phyloP scores from a whole-genome alignment of 2,329 filamentous ascomycete species.

The Paracorniculantispora psalliotae region DNA sequence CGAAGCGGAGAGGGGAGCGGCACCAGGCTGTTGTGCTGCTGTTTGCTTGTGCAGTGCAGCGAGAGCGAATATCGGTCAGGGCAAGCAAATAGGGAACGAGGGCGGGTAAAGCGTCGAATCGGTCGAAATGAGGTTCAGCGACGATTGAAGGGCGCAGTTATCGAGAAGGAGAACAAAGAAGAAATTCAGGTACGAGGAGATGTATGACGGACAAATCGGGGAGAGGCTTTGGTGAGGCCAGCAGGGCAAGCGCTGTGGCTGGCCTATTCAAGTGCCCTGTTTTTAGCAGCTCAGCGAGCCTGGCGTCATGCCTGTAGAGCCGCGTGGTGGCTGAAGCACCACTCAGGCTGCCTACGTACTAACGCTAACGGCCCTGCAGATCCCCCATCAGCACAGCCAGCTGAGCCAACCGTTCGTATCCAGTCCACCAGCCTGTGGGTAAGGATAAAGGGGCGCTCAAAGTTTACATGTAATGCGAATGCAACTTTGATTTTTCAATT shows the following conservation, averaged over 20 bases:
- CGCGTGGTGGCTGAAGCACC: background rate
- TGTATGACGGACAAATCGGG: background rate
- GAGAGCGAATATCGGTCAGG: background rate
- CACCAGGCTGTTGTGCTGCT: background rate
- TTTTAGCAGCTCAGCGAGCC: background rate
- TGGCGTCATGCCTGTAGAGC: background rate
- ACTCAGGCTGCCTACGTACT: background rate
- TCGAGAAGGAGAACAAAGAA: background rate
- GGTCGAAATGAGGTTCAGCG: background rate
- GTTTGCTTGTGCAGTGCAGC: background rate
- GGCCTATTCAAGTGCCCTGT: constrained; percentile 1
- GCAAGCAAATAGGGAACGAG: background rate
- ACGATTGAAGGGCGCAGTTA: background rate
- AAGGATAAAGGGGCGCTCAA: background rate
- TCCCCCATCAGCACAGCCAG: background rate
- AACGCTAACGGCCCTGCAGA: constrained; percentile 6
- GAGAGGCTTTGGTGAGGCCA: background rate
- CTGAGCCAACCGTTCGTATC: constrained; percentile 3
- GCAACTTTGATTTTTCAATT: background rate
- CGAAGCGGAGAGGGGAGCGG: background rate
- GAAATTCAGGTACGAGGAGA: background rate
- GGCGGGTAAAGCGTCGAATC: background rate
- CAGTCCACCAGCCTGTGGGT: background rate
- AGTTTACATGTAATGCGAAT: background rate
- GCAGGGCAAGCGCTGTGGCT: constrained; percentile 1